Base-by-base conservation (phyloP, 257 asterid species). In the Paulownia fortunei region DNA sequence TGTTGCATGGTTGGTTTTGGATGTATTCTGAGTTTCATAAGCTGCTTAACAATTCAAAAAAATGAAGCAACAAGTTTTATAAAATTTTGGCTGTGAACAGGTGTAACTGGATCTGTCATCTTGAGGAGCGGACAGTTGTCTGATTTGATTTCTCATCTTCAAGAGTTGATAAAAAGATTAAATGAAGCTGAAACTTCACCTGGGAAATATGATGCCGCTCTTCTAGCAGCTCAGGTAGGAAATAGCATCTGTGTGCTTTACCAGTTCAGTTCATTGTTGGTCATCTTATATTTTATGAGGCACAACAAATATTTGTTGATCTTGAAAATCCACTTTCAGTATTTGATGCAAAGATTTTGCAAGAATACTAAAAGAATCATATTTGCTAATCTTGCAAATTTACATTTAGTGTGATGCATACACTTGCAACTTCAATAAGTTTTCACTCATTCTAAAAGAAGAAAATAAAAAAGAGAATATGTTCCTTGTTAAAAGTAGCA, bases 111-210 rank as follows among this genome's bases (percentile, higher is more conserved):
- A 79, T 90, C 97, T 11, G 84, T 92, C 46, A 71, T 92, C 81
- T 85, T 92, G 90, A 92, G 90, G 81, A 90, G 92, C 60, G 97
- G 97, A 69, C 86, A 81, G 12, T 81, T 92, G 79, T 88, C 94
- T 6, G 97, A 92, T 81, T 58, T 92, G 80, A 84, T 92, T 82
- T 84, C 87, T 34, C 88, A 92, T 83, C 91, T 92, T 79, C 97
- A 92, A 81, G 92, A 88, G 75, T 80, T 92, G 86, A 86, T 92
- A 69, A 79, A 82, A 75, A 90, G 83, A 41, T 54, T 92, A 84
- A 88, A 90, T 85, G 96, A 89, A 47, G 89, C 96, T 61, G 97
- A 92, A 84, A 88, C 87, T 49, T 87, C 91, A 47, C 96, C 96
- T 21, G 97, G 96, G 32, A 92, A 84, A 61, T 92, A 90, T 76